Base-by-base conservation (phyloP, 371 early-diverging fungal genomes). In the Actinomucor elegans region DNA sequence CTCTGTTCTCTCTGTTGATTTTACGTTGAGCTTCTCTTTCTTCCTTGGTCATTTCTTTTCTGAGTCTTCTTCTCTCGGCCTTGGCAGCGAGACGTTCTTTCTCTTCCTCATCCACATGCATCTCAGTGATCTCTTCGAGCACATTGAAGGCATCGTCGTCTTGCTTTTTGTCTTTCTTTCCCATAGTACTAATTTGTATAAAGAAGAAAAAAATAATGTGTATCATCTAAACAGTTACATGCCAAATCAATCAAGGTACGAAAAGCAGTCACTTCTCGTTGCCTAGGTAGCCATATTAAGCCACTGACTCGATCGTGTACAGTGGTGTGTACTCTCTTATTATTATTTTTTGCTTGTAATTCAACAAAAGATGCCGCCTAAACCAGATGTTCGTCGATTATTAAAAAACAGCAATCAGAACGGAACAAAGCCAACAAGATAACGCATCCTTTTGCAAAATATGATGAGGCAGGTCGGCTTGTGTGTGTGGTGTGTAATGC, bases 391-490 rank as follows among this genome's bases (percentile, higher is more conserved):
- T 29, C 69, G 79, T 18, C 59, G 61, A 12, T 44, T 78, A 44
- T 60, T 78, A 14, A 75, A 41, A 69, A 75, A 42, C 66, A 75
- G 45, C 64, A 67, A 23, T 21, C 52, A 35, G 69, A 72, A 54
- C 49, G 79, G 31, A 61, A 61, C n/a, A 65, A 66, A 48, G 33
- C 53, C 10, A 55, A 60, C 17, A 60, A 59, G 40, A 38, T 78
- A 14, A 55, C 57, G 20, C 79, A 78, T 43, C 73, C 73, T 9
- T 67, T 75, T 51, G 79, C 79, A 5, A 75, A 70, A 48, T 78
- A 78, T 52, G 75, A 78, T 43, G 46, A 59, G 7, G 57, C 61
- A 33, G 66, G 58, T 8, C 59, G 67, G 4, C 35, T 78, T 12
- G 35, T 61, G 0, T 78, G 79, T 47, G 52, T 65, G 6, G 64